Evolutionary conservation across 169 alveolate genomes (phyloP).

Genomic region (Eimeria maxima): DNA sequence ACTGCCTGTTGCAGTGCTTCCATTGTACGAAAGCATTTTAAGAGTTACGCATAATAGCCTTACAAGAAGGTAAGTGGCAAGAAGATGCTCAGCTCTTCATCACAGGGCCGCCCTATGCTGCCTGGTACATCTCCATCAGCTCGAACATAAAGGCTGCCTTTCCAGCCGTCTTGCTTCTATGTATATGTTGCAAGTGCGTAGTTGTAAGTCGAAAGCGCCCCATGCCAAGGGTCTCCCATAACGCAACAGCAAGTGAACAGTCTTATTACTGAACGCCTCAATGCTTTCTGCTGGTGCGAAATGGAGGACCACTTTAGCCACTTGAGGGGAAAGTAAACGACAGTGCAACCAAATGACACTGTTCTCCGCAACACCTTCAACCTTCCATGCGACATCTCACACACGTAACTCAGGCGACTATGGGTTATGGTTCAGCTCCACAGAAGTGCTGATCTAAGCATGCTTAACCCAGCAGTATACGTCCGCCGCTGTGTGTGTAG

Average conservation of each 20-base stretch:
- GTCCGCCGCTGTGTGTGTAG: background rate
- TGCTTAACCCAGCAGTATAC: background rate
- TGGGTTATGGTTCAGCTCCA: background rate
- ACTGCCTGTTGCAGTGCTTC: no score
- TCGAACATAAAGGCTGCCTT: no score
- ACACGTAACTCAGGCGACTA: background rate
- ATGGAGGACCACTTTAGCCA: background rate
- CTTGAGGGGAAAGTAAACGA: background rate
- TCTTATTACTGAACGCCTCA: background rate
- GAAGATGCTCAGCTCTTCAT: no score
- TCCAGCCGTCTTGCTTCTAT: background rate
- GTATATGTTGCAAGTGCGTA: background rate
- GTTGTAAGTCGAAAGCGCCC: background rate
- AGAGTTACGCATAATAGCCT: background rate
- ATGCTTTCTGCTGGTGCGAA: background rate
- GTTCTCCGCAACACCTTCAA: background rate
- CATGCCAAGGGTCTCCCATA: background rate
- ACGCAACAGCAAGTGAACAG: background rate
- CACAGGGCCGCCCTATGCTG: no score
- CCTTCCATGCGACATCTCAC: background rate
- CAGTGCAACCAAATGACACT: background rate
- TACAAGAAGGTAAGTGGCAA: background rate
- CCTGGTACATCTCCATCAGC: no score
- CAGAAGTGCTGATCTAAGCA: background rate
- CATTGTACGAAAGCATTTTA: background rate